Evolutionary conservation across 139 green algal genomes (phyloP), one percentile per base, ranked within the genome.

Genomic region (Chlorella sp.): DNA sequence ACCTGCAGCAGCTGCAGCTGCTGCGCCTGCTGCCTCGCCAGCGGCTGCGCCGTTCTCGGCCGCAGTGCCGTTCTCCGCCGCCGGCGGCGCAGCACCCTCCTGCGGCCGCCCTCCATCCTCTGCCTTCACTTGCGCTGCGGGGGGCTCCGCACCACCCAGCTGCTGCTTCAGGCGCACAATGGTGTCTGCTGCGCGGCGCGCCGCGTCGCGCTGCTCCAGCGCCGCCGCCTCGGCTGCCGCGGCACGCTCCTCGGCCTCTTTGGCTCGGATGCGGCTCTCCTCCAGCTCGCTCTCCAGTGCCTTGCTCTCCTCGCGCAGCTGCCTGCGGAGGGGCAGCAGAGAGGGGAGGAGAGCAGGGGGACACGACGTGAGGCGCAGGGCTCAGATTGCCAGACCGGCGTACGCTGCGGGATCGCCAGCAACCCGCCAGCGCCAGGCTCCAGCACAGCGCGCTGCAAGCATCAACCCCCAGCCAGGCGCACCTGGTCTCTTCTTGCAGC

Each of bases 281-380:
- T 93, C 88, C 62, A 88, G 51, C 70, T 81, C 73, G 5, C 75
- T 47, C 71, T 93, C 88, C 62, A 88, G 41, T 36, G 38, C 38
- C 20, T 34, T 51, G 41, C 47, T 69, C 55, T 90, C 89, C 70
- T 88, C 90, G 12, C 88, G 88, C 76, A 93, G 74, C 41, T 79
- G 63, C 60, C 88, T 83, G 68, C 72, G 47, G 13, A 12, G 38
- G 69, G 23, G 70, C 25, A 23, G 7, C 23, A 11, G 12, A 9
- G 32, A 28, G 38, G 9, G 21, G 36, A 0, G 69, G 69, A 0
- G 9, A 1, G 38, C 6, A 13, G 7, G 25, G 9, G 69, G 3
- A 9, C 44, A 51, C 9, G 44, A 6, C 7, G 44, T 51, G 44
- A 51, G 44, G 9, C 44, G n/a, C n/a, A n/a, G n/a, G n/a, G n/a